These are phyloP conservation scores for Tetracentron sinense DNA, from an alignment of 164 flowering plant species.

Conservation along the genomic window DNA sequence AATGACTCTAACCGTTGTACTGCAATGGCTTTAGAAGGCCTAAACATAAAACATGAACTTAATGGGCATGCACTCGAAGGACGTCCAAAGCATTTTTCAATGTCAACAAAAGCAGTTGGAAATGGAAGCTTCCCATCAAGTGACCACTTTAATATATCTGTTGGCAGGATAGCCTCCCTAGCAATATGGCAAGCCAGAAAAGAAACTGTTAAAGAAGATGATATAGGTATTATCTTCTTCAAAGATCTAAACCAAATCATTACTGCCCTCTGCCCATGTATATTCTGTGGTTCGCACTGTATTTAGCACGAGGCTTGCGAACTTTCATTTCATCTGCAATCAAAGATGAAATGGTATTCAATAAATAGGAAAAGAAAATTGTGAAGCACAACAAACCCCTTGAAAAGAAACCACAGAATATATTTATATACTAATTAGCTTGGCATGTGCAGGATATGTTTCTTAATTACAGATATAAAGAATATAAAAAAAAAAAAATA, in stretches of 20 bases:
- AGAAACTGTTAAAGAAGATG: slow-evolving; percentile 55
- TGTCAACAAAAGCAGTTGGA: slow-evolving; percentile 57
- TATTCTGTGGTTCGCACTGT: slow-evolving; percentile 51
- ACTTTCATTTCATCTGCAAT: slow-evolving; percentile 36
- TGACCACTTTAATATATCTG: slow-evolving; percentile 72
- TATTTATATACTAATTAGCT: too few species aligned
- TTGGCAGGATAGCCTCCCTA: slow-evolving; percentile 69
- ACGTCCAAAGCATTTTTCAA: slow-evolving; percentile 46
- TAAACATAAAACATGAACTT: slow-evolving; percentile 60
- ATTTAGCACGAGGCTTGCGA: slow-evolving; percentile 14
- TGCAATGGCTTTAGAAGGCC: slow-evolving; percentile 47
- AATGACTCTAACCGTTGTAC: slow-evolving; percentile 52
- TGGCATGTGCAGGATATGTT: too few species aligned
- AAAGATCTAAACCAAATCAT: slow-evolving; percentile 60
- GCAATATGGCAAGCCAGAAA: slow-evolving; percentile 79
- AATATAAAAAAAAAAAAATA: too few species aligned
- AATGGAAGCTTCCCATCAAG: slow-evolving; percentile 88
- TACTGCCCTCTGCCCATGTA: slow-evolving; percentile 50
- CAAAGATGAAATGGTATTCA: not conserved
- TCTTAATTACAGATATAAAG: too few species aligned
- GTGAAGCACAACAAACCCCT: not conserved
- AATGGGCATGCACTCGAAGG: slow-evolving; percentile 53
- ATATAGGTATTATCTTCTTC: slow-evolving; percentile 51
- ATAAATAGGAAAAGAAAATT: not conserved
- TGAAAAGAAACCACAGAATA: too few species aligned